These are phyloP conservation scores for Huntiella bhutanensis DNA, from an alignment of 2,329 filamentous ascomycete genomes.

Conservation along the genomic window DNA sequence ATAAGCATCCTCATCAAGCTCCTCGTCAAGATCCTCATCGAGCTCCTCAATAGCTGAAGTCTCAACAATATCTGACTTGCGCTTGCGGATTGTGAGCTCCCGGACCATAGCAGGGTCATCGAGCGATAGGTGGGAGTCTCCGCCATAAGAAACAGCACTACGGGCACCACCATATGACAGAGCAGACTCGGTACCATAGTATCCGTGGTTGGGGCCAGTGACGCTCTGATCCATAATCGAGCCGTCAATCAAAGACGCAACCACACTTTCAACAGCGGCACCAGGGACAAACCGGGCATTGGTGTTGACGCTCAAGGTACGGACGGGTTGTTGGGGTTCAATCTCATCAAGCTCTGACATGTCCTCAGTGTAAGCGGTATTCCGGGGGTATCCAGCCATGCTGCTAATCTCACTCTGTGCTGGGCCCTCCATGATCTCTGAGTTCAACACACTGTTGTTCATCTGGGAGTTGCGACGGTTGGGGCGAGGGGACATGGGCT, in stretches of 20 bases:
- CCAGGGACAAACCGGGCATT: constrained; percentile 63
- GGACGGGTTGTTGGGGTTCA: constrained; percentile 50
- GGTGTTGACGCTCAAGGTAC: constrained; percentile 51
- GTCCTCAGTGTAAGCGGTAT: constrained; percentile 28
- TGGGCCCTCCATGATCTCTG: constrained; percentile 21
- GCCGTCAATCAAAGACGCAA: constrained; percentile 69
- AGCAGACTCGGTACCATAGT: constrained; percentile 7
- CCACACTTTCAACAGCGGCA: constrained; percentile 64
- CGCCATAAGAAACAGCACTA: constrained; percentile 16
- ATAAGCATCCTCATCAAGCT: neutral
- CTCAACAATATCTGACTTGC: constrained; percentile 3
- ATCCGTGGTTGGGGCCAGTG: constrained; percentile 23
- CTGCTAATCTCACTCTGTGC: constrained; percentile 8
- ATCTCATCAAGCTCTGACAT: constrained; percentile 37
- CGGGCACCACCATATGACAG: constrained; percentile 12
- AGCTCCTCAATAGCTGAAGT: neutral
- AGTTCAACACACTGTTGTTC: constrained; percentile 25
- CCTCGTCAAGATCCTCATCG: neutral
- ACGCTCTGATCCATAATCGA: constrained; percentile 50
- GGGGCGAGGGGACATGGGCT: constrained; percentile 34
- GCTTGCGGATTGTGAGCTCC: constrained; percentile 9
- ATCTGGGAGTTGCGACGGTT: constrained; percentile 35
- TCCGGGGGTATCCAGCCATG: constrained; percentile 28
- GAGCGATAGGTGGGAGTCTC: constrained; percentile 21
- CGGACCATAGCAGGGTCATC: constrained; percentile 14